Evolutionary conservation across 148 eudicot genomes (phyloP).

Genomic region (Rhododendron simsii): DNA sequence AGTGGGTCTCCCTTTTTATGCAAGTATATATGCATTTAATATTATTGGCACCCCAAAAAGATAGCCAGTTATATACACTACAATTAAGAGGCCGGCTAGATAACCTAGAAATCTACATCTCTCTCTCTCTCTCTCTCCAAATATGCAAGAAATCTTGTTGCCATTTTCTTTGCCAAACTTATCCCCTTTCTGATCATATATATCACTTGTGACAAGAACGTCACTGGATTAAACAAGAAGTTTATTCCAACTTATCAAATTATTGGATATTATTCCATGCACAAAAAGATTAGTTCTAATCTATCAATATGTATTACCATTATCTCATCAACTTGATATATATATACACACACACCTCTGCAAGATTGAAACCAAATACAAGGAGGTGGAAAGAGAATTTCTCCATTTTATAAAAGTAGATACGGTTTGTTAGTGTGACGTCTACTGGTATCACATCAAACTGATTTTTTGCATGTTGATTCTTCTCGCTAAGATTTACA

Average conservation of each 20-base stretch:
- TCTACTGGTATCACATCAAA: too few species aligned
- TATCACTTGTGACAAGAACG: not conserved
- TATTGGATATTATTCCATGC: not conserved
- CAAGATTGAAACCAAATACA: conserved; percentile 14
- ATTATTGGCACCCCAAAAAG: not conserved
- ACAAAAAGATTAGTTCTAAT: not conserved
- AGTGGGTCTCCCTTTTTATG: conserved; percentile 20
- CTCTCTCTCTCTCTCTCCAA: not conserved
- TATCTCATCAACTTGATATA: not conserved
- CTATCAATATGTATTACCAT: not conserved
- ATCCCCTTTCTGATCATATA: not conserved
- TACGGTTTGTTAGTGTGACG: too few species aligned
- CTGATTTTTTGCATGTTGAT: too few species aligned
- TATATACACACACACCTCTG: too few species aligned
- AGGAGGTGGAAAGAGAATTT: conserved; percentile 35
- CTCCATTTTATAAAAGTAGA: not conserved
- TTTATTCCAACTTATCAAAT: not conserved
- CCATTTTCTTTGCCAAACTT: conserved; percentile 4
- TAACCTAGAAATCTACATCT: conserved; percentile 7
- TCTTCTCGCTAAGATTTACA: too few species aligned
- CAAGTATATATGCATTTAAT: not conserved
- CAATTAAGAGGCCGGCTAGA: not conserved
- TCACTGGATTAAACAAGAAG: not conserved
- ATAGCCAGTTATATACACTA: not conserved
- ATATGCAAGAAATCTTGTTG: conserved; percentile 1